Evolutionary conservation across 495 filamentous ascomycete species (phyloP).

Genomic region (Talaromyces trachyspermus): DNA sequence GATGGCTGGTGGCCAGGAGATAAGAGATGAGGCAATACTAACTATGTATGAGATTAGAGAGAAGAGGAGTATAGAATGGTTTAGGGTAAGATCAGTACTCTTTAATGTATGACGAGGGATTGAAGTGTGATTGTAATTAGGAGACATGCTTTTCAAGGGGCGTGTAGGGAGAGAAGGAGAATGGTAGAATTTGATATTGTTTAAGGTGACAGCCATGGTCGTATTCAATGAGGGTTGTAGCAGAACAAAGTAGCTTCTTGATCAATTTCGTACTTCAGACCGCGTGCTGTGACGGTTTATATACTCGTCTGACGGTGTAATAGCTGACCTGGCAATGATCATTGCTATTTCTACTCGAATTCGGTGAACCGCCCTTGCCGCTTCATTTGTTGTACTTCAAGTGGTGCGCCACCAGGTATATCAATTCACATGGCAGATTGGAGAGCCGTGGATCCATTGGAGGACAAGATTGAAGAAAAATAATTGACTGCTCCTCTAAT

Average conservation of each 20-base stretch:
- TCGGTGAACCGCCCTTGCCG: neutral
- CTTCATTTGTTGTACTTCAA: neutral
- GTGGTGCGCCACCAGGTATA: too few species aligned
- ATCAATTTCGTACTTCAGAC: neutral
- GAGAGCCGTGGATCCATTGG: neutral
- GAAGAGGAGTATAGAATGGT: neutral
- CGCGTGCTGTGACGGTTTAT: neutral
- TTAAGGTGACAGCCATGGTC: neutral
- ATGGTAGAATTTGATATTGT: slow-evolving; percentile 2
- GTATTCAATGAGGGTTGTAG: neutral
- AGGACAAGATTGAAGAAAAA: neutral
- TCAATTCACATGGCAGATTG: too few species aligned
- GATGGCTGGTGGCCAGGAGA: neutral
- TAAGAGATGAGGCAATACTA: neutral
- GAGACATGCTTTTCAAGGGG: neutral
- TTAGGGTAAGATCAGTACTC: neutral
- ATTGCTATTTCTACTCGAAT: neutral
- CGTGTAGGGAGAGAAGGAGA: neutral
- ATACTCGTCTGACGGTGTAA: neutral
- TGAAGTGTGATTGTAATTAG: neutral
- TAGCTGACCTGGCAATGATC: neutral
- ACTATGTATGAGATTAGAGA: neutral
- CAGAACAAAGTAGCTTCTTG: neutral
- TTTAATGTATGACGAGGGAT: neutral
- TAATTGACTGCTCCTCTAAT: neutral